Evolutionary conservation across 345 rosid species (phyloP).

Genomic region (Aquilaria yunnanensis): DNA sequence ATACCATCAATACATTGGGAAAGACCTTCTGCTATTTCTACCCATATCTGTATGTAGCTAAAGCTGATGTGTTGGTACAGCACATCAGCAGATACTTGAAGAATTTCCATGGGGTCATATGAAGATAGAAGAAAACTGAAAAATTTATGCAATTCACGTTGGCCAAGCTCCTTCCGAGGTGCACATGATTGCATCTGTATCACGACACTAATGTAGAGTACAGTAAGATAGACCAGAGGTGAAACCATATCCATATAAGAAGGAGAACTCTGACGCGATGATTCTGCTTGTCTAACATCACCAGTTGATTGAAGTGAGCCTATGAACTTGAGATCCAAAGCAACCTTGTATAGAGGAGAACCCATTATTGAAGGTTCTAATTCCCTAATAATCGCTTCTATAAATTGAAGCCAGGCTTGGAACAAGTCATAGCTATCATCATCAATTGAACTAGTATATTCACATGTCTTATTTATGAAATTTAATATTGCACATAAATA

Average conservation of each 20-base stretch:
- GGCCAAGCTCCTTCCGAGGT: conserved; percentile 11
- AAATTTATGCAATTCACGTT: conserved; percentile 15
- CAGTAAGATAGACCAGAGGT: conserved; percentile 37
- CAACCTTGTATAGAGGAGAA: conserved; percentile 43
- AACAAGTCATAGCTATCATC: conserved; percentile 10
- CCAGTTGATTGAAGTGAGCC: conserved; percentile 17
- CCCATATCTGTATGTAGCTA: conserved; percentile 33
- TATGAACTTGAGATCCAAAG: conserved; percentile 34
- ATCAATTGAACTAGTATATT: conserved; percentile 17
- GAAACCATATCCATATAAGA: conserved; percentile 41
- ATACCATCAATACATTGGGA: conserved; percentile 22
- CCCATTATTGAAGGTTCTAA: conserved; percentile 39
- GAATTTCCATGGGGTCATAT: conserved; percentile 31
- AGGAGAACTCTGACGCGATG: conserved; percentile 13
- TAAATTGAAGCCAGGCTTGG: conserved; percentile 21
- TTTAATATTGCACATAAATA: conserved; percentile 32
- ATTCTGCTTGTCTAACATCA: conserved; percentile 15
- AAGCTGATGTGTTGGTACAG: conserved; percentile 23
- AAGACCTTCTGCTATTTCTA: conserved; percentile 29
- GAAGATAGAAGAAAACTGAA: conserved; percentile 25
- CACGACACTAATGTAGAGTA: conserved; percentile 26
- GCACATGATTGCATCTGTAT: conserved; percentile 16
- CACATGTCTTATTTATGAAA: conserved; percentile 27
- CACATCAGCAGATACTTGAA: conserved; percentile 21
- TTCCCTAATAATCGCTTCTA: conserved; percentile 34